These are phyloP conservation scores for Aspergillus diversus DNA, from an alignment of 495 filamentous ascomycete species.

Conservation along the genomic window DNA sequence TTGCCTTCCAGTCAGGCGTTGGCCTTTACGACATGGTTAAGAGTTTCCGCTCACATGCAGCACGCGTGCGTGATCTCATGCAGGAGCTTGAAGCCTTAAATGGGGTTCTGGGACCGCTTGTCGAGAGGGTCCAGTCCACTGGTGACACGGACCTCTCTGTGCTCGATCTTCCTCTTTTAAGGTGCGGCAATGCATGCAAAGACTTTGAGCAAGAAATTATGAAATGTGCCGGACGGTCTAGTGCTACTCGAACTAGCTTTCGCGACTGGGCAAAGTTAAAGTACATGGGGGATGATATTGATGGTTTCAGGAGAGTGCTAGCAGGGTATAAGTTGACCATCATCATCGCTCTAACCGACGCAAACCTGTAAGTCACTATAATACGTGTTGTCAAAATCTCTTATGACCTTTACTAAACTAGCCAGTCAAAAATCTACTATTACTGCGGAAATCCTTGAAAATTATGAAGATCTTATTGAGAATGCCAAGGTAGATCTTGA, in stretches of 20 bases:
- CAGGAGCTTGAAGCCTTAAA: conserved; percentile 44
- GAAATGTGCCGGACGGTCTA: conserved; percentile 26
- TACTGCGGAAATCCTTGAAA: conserved; percentile 33
- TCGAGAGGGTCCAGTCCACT: conserved; percentile 28
- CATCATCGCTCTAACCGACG: conserved; percentile 41
- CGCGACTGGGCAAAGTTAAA: conserved; percentile 37
- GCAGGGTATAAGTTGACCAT: conserved; percentile 48
- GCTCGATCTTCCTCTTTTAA: conserved; percentile 30
- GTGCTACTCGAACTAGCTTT: conserved; percentile 22
- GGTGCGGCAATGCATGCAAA: conserved; percentile 33
- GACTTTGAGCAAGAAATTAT: conserved; percentile 31
- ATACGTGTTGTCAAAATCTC: neutral
- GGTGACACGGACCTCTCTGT: conserved; percentile 20
- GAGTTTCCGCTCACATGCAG: conserved; percentile 44
- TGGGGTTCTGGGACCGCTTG: conserved; percentile 40
- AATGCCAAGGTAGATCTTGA: conserved; percentile 42
- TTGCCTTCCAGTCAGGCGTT: conserved; percentile 47
- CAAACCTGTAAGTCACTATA: conserved; percentile 40
- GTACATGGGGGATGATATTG: conserved; percentile 36
- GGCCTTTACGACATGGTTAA: conserved; percentile 41
- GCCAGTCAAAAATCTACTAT: conserved; percentile 32
- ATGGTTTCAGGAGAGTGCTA: conserved; percentile 35
- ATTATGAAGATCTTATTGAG: conserved; percentile 41
- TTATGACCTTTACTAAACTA: neutral
- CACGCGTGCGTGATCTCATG: conserved; percentile 43